Percentiles rank a stretch among this genome's conserved stretches.
These are phyloP conservation scores for Blepharisma undulans DNA, from an alignment of 169 alveolate genomes.

Conservation along the genomic window DNA sequence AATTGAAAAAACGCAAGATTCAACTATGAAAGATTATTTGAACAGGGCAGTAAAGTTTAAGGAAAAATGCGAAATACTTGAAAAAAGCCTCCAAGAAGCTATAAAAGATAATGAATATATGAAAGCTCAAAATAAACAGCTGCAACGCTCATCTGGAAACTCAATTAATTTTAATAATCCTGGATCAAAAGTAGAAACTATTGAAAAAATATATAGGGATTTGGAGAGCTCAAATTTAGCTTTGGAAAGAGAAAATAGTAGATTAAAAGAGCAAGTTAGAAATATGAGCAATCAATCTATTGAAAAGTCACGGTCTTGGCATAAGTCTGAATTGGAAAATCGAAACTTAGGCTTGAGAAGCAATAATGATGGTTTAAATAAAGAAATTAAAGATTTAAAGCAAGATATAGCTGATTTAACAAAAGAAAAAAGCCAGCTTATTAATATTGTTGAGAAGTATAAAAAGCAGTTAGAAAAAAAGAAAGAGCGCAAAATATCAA, in stretches of 20 bases:
- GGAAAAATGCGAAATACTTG: not conserved
- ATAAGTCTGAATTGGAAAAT: not conserved
- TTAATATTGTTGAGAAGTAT: no score
- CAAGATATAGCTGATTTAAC: not conserved
- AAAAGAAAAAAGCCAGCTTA: not conserved
- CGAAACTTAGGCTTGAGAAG: no score
- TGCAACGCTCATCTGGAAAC: not conserved
- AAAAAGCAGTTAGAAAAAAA: no score
- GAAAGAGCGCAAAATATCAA: no score
- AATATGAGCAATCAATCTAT: not conserved
- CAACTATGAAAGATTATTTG: not conserved
- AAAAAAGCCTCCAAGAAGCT: not conserved
- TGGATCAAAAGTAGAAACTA: not conserved
- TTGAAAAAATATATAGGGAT: not conserved
- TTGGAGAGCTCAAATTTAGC: not conserved
- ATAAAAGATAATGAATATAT: not conserved
- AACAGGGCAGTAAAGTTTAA: not conserved
- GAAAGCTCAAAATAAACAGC: not conserved
- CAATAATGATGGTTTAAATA: not conserved
- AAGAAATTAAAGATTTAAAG: not conserved
- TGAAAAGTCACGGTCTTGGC: not conserved
- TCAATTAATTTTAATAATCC: not conserved
- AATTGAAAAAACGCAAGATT: not conserved
- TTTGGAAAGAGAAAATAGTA: not conserved
- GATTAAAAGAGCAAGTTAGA: not conserved